Percentiles rank a stretch among this genome's conserved stretches.
Conservation (phyloP, 2,329 filamentous ascomycete genomes). For the Knufia fluminis region DNA sequence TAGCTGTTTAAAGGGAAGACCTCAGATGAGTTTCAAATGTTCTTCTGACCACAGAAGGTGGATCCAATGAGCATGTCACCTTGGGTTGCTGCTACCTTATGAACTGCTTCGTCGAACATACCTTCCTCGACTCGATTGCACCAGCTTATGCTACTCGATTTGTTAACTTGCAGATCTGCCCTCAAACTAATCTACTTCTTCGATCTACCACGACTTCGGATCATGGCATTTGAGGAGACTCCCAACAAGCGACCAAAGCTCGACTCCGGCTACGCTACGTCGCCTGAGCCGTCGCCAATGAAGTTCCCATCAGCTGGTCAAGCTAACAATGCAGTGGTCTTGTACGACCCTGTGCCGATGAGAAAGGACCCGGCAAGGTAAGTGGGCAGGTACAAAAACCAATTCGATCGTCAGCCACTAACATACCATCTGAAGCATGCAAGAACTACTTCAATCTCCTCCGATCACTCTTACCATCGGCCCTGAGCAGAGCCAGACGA, state of each 20-base stretch:
- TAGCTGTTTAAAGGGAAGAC: no score
- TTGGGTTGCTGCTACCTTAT: no score
- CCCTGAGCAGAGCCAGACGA: neutral
- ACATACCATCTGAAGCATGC: constrained; percentile 1
- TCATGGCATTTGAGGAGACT: neutral
- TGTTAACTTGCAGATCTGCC: neutral
- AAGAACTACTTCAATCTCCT: neutral
- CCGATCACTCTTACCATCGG: constrained; percentile 1
- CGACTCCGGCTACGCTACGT: neutral
- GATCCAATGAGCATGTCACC: no score
- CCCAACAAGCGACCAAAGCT: neutral
- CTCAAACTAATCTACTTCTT: neutral
- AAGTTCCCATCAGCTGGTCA: neutral
- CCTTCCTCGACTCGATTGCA: neutral
- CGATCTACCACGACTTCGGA: neutral
- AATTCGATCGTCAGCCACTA: no score
- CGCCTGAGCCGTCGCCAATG: neutral
- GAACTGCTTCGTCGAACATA: neutral
- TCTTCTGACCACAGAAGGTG: no score
- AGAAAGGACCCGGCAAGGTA: neutral
- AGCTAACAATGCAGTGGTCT: neutral
- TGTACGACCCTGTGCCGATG: neutral
- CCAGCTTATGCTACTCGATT: neutral
- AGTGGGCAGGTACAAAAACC: no score
- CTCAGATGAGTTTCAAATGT: no score